Evolutionary conservation across 164 flowering plant genomes (phyloP).

Genomic region (Buxus sempervirens): DNA sequence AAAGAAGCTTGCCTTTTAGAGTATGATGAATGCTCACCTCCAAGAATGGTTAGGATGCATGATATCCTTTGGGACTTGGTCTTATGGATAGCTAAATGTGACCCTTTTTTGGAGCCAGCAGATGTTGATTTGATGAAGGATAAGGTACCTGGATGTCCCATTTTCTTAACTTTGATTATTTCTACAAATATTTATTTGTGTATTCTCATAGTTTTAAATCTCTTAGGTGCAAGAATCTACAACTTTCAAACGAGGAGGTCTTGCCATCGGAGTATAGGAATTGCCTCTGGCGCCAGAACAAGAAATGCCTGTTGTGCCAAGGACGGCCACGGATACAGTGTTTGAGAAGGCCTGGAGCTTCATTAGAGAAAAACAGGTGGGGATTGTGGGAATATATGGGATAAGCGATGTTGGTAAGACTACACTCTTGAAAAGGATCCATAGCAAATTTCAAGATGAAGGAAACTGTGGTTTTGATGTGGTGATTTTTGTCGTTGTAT

Average conservation of each 20-base stretch:
- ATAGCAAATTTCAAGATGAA: background rate
- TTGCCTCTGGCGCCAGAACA: background rate
- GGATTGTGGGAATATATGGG: too few relatives aligned
- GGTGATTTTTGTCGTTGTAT: constrained; percentile 1
- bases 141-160: too few relatives aligned
- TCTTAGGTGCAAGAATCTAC: too few relatives aligned
- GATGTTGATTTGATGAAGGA: too few relatives aligned
- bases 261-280: background rate
- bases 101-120: too few relatives aligned
- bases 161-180: too few relatives aligned
- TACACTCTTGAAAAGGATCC: background rate
- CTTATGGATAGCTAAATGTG: background rate
- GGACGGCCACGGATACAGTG: background rate
- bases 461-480: background rate
- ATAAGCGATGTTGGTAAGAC: constrained; percentile 1
- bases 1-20: background rate
- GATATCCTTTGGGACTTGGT: background rate
- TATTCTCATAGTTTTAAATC: too few relatives aligned
- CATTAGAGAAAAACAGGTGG: background rate
- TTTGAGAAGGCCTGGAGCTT: constrained; percentile 1
- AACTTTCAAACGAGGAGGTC: too few relatives aligned
- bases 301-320: background rate
- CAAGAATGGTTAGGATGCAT: background rate
- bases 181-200: too few relatives aligned
- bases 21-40: too few relatives aligned